Evolutionary conservation across 371 early-diverging fungal species (phyloP), one percentile per base, ranked within the genome.

Genomic region (Mortierella polycephala): DNA sequence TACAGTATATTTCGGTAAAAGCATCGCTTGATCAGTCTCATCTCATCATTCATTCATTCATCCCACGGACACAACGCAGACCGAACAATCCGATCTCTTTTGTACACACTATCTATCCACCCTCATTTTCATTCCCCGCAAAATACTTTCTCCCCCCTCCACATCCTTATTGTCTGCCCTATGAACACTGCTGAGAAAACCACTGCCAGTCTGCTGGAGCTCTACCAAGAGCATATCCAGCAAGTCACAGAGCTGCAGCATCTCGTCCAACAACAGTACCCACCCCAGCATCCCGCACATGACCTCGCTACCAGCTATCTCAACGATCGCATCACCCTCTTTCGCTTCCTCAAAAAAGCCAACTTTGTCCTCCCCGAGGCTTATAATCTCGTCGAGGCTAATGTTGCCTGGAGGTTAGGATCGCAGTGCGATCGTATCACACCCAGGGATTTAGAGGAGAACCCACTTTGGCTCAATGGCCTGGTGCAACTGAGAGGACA

Each of bases 291-390:
- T 49, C 71, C 68, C 23, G 59, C 64, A 21, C 71, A 76, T 49
- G 61, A 71, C 23, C 21, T 64, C 40, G 77, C 68, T 23, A 67
- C 77, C 41, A 53, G 49, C 50, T 76, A 71, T 40, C 67, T 76
- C 61, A 67, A 76, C 61, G 77, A 76, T 49, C 77, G 77, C 49
- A 76, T 76, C 55, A 76, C 77, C 57, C 71, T 76, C 60, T 76
- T 76, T 14, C 77, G 77, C 53, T 76, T 76, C 64, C 77, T 76
- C 49, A 76, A 76, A 53, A 76, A 76, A 60, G 77, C 77, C 51
- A 71, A 76, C 58, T 76, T 68, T 37, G 57, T 54, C 57, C 55
- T 76, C 16, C 61, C 64, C 2, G 77, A 76, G 41, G 77, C 77
- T 30, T 67, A 76, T 50, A 62, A 62, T n/a, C 64, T 76, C 14